These are phyloP conservation scores for Aspergillus sp. DNA, from an alignment of 2,329 filamentous ascomycete species.

Conservation along the genomic window DNA sequence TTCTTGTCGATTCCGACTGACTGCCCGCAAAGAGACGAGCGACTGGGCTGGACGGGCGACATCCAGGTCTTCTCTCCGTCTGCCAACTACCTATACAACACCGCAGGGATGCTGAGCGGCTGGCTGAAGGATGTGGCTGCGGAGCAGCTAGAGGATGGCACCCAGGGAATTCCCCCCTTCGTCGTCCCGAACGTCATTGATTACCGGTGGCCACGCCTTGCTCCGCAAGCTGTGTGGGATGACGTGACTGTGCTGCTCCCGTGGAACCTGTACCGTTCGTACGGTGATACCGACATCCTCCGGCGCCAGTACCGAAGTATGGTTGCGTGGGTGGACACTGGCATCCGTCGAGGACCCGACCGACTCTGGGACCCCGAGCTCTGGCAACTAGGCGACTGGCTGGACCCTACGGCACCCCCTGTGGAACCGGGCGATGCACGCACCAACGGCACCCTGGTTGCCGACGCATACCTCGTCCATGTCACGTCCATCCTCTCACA, in stretches of 20 bases:
- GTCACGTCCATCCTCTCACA: conserved; percentile 30
- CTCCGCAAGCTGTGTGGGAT: conserved; percentile 38
- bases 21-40: conserved; percentile 57
- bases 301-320: conserved; percentile 36
- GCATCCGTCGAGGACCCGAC: conserved; percentile 29
- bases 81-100: conserved; percentile 55
- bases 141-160: conserved; percentile 30
- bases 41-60: conserved; percentile 56
- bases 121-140: conserved; percentile 52
- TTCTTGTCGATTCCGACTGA: conserved; percentile 60
- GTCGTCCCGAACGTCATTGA: conserved; percentile 28
- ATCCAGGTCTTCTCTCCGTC: conserved; percentile 52
- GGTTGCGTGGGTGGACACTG: conserved; percentile 36
- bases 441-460: conserved; percentile 36
- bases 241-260: conserved; percentile 39
- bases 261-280: conserved; percentile 34
- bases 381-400: conserved; percentile 43
- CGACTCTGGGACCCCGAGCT: conserved; percentile 35
- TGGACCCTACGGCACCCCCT: conserved; percentile 40
- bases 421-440: conserved; percentile 31
- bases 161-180: conserved; percentile 27
- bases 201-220: conserved; percentile 7
- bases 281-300: conserved; percentile 36
- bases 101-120: conserved; percentile 48
- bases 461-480: conserved; percentile 40